phyloP scores from a whole-genome alignment of 352 stramenopile genomes.

The Pythium aquatile region DNA sequence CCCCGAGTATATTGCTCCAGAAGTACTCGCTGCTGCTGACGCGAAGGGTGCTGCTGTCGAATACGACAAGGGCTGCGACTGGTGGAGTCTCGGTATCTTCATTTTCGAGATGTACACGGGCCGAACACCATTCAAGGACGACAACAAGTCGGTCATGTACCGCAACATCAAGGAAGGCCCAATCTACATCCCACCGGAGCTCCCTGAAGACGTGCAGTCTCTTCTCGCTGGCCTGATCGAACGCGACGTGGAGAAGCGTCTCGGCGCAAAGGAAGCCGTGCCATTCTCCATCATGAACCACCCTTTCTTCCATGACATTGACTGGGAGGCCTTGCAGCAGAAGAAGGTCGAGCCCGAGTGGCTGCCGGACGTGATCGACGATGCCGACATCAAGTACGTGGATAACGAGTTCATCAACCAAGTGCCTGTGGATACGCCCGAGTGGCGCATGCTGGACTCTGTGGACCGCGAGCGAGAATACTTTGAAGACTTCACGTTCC shows the following conservation, averaged over 20 bases:
- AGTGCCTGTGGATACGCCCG: conserved; percentile 81
- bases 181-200: conserved; percentile 75
- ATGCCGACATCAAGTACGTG: conserved; percentile 84
- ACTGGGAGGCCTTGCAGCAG: conserved; percentile 83
- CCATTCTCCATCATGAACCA: conserved; percentile 89
- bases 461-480: conserved; percentile 84
- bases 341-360: conserved; percentile 82
- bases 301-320: conserved; percentile 83
- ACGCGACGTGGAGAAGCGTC: conserved; percentile 65
- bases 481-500: conserved; percentile 86
- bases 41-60: conserved; percentile 39
- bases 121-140: conserved; percentile 91
- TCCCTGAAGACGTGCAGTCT: conserved; percentile 72
- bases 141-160: conserved; percentile 92
- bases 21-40: conserved; percentile 79
- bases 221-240: conserved; percentile 77
- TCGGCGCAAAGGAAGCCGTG: conserved; percentile 72
- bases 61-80: conserved; percentile 86
- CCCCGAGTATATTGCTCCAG: conserved; percentile 91
- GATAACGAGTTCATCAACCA: conserved; percentile 89
- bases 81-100: conserved; percentile 90
- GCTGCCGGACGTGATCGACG: conserved; percentile 79
- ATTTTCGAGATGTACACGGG: conserved; percentile 91
- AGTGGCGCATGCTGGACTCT: conserved; percentile 89
- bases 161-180: conserved; percentile 86